Conservation (phyloP, 2,329 filamentous ascomycete species). For the Elsinoe ampelina region DNA sequence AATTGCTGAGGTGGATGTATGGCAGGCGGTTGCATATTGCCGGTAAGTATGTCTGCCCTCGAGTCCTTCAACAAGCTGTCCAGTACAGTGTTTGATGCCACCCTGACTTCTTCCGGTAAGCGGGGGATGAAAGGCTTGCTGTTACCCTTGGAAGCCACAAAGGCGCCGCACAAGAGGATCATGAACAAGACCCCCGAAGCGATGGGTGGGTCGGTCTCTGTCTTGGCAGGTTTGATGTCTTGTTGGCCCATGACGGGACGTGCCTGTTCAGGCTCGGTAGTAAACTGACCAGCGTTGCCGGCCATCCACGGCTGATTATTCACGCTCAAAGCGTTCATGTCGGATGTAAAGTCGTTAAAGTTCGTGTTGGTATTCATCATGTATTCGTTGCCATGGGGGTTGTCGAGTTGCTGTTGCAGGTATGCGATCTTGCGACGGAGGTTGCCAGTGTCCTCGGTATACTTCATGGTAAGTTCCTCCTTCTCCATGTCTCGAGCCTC, state of each 20-base stretch:
- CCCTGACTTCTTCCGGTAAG: constrained; percentile 72
- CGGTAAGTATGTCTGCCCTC: constrained; percentile 40
- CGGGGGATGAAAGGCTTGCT: constrained; percentile 56
- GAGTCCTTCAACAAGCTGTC: constrained; percentile 76
- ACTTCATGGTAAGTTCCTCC: constrained; percentile 77
- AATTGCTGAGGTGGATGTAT: constrained; percentile 7
- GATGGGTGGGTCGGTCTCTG: constrained; percentile 45
- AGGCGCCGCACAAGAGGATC: constrained; percentile 92
- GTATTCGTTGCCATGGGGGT: constrained; percentile 36
- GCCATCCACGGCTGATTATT: constrained; percentile 69
- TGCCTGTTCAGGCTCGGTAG: constrained; percentile 28
- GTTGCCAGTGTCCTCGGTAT: constrained; percentile 84
- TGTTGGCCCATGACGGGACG: background rate
- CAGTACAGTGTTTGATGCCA: constrained; percentile 66
- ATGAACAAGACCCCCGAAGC: constrained; percentile 81
- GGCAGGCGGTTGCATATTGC: background rate
- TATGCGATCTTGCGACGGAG: constrained; percentile 87
- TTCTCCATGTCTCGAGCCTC: constrained; percentile 74
- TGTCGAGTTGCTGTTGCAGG: constrained; percentile 63
- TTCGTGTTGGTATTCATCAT: constrained; percentile 46
- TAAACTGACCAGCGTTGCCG: constrained; percentile 22
- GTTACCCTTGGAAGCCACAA: constrained; percentile 79
- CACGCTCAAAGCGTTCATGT: constrained; percentile 79
- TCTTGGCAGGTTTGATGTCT: constrained; percentile 22
- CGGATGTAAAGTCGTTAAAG: constrained; percentile 64